Evolutionary conservation across 306 rosid genomes (phyloP).

Genomic region (Vigna reflexopilosa): DNA sequence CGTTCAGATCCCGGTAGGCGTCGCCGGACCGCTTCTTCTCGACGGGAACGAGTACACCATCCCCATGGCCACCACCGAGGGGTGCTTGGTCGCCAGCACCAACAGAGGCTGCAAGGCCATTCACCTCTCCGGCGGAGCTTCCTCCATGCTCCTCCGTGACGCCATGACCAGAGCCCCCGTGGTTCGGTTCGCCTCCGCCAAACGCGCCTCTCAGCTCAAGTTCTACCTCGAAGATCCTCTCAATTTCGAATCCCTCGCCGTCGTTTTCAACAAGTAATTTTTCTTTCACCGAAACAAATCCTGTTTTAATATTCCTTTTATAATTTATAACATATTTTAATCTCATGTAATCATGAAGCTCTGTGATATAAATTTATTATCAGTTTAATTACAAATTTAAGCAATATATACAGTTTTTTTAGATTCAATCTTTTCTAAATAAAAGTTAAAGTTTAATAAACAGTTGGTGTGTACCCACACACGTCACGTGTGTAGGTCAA

Average conservation of each 20-base stretch:
- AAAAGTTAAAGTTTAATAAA: too few relatives aligned
- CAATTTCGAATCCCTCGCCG: constrained; percentile 67
- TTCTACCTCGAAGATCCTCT: constrained; percentile 70
- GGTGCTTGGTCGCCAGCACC: constrained; percentile 83
- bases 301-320: too few relatives aligned
- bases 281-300: neutral
- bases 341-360: too few relatives aligned
- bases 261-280: constrained; percentile 71
- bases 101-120: constrained; percentile 95
- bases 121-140: constrained; percentile 78
- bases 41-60: constrained; percentile 76
- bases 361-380: too few relatives aligned
- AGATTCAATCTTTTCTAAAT: too few relatives aligned
- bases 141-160: constrained; percentile 66
- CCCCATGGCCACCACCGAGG: constrained; percentile 97
- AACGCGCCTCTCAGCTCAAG: constrained; percentile 78
- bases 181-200: constrained; percentile 70
- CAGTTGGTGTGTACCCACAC: too few relatives aligned
- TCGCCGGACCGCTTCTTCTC: constrained; percentile 80
- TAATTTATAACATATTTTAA: neutral
- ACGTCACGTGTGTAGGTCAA: constrained; percentile 55
- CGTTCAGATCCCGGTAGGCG: constrained; percentile 87
- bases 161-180: constrained; percentile 94
- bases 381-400: too few relatives aligned
- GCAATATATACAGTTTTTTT: too few relatives aligned